A percentile compares a stretch with the other conserved stretches of the same genome.
phyloP scores from a whole-genome alignment of 129 eudicot species.

The Arctium minus region DNA sequence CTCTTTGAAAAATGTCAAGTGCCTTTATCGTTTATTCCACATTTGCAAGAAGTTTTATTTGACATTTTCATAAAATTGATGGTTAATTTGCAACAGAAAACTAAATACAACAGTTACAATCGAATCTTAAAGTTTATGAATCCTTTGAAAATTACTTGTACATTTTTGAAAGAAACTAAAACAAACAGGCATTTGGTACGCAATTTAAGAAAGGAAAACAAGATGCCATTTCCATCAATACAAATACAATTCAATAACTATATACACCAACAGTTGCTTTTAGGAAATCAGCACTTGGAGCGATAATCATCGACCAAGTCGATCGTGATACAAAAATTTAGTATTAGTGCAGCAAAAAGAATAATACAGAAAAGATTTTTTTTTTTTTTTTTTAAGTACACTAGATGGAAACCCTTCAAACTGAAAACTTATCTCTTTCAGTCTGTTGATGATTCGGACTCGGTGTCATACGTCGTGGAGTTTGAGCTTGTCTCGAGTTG shows the following conservation, averaged over 20 bases:
- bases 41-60: neutral
- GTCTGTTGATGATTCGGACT: slow-evolving; percentile 81
- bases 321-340: slow-evolving; percentile 19
- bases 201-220: slow-evolving; percentile 23
- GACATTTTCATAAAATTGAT: neutral
- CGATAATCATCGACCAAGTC: slow-evolving; percentile 19
- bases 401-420: slow-evolving; percentile 21
- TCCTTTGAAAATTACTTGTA: neutral
- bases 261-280: slow-evolving; percentile 51
- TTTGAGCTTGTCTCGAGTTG: slow-evolving; percentile 62
- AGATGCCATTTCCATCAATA: slow-evolving; percentile 26
- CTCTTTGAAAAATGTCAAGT: too few relatives aligned
- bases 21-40: too few relatives aligned
- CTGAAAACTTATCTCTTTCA: slow-evolving; percentile 29
- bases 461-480: slow-evolving; percentile 75
- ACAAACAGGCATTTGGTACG: neutral
- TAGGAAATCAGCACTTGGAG: slow-evolving; percentile 41
- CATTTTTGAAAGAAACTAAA: neutral
- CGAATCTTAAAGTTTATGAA: neutral
- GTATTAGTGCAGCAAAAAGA: slow-evolving; percentile 22
- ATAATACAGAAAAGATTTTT: slow-evolving; percentile 17
- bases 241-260: slow-evolving; percentile 48
- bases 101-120: neutral
- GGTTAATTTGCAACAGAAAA: neutral
- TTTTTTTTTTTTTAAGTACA: slow-evolving; percentile 13